A percentile compares a stretch with the other conserved stretches of the same genome.
Evolutionary conservation across 805 yeast genomes (phyloP).

Genomic region (Yamadazyma endophytica): DNA sequence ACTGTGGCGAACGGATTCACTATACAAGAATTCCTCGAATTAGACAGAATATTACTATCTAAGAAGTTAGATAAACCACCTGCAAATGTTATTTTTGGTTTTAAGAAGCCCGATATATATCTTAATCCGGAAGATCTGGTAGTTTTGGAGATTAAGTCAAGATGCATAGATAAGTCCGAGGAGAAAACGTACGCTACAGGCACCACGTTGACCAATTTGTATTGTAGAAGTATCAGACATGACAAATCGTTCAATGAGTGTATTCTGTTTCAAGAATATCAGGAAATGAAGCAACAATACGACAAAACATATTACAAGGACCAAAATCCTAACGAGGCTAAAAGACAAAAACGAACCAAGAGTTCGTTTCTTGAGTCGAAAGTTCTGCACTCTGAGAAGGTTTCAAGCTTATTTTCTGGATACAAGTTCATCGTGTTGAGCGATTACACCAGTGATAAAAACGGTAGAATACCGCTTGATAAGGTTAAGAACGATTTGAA

Average conservation of each 20-base stretch:
- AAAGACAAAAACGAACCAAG: constrained; percentile 16
- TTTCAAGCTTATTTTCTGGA: constrained; percentile 35
- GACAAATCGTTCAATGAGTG: constrained; percentile 64
- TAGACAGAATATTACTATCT: constrained; percentile 55
- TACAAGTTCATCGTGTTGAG: constrained; percentile 50
- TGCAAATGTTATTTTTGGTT: constrained; percentile 47
- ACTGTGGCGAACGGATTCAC: constrained; percentile 83
- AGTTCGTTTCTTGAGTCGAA: constrained; percentile 7
- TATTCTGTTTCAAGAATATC: constrained; percentile 53
- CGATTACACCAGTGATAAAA: too few relatives aligned
- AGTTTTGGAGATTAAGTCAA: constrained; percentile 78
- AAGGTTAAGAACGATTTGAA: constrained; percentile 25
- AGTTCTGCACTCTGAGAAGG: constrained; percentile 9
- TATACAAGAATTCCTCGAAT: constrained; percentile 52
- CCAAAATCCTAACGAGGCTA: constrained; percentile 25
- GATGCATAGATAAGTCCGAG: constrained; percentile 54
- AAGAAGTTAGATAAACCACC: constrained; percentile 44
- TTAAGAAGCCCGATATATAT: constrained; percentile 66
- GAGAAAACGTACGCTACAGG: constrained; percentile 54
- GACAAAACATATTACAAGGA: constrained; percentile 19
- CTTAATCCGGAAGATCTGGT: constrained; percentile 73
- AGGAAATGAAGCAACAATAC: constrained; percentile 28
- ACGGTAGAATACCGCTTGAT: too few relatives aligned
- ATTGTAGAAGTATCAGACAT: constrained; percentile 60
- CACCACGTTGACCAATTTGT: constrained; percentile 71